phyloP scores from a whole-genome alignment of 306 rosid genomes.

The Fragaria ananassa region DNA sequence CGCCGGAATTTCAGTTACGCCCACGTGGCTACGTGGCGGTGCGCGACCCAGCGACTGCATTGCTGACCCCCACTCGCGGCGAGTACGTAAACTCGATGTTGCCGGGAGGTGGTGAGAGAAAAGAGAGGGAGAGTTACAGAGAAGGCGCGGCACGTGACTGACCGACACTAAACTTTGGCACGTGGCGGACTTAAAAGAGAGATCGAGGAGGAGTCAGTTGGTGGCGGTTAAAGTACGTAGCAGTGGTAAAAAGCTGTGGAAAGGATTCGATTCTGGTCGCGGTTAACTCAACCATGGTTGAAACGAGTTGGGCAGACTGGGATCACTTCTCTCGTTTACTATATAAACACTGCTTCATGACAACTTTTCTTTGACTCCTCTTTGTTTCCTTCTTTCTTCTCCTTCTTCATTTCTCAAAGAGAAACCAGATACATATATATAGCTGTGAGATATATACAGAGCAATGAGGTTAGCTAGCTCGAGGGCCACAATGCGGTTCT shows the following conservation, averaged over 20 bases:
- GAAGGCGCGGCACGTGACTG: conserved; percentile 43
- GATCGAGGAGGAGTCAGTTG: conserved; percentile 35
- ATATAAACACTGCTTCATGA: conserved; percentile 43
- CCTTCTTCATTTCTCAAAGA: conserved; percentile 21
- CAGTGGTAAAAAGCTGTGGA: conserved; percentile 38
- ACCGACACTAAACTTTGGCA: conserved; percentile 37
- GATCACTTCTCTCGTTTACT: conserved; percentile 13
- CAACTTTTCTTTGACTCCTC: conserved; percentile 37
- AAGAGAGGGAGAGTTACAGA: not conserved
- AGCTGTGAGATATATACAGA: not conserved
- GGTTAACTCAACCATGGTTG: conserved; percentile 55
- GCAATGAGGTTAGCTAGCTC: conserved; percentile 1
- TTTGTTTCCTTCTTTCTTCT: not conserved
- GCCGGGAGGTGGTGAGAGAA: conserved; percentile 5
- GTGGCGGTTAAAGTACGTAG: conserved; percentile 47
- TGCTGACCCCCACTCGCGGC: not conserved
- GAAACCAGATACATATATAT: not conserved
- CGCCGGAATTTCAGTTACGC: conserved; percentile 26
- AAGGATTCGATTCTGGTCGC: conserved; percentile 8
- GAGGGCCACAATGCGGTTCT: conserved; percentile 46
- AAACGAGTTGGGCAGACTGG: conserved; percentile 4
- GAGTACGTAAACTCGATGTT: not conserved
- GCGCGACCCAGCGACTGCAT: not conserved
- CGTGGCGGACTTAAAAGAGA: conserved; percentile 24
- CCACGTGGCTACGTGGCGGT: conserved; percentile 43